Evolutionary conservation across 2,329 filamentous ascomycete species (phyloP).

Genomic region (Clathrospora elynae): DNA sequence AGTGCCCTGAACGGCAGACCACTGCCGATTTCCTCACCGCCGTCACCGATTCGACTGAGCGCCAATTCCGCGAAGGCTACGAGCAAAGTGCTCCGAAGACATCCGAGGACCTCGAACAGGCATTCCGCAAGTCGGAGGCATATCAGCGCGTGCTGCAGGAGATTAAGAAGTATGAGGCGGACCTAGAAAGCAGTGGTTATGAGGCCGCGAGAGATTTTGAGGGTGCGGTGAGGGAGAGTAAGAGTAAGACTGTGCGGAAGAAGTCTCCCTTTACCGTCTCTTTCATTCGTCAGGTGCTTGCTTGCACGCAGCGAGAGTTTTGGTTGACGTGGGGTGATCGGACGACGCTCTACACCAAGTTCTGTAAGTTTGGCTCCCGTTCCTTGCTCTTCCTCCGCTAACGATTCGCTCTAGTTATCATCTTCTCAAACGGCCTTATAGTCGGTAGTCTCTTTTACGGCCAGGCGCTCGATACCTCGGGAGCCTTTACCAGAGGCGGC

Average conservation of each 20-base stretch:
- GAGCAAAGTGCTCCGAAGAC: slow-evolving; percentile 72
- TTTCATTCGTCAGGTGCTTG: slow-evolving; percentile 71
- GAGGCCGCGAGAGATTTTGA: slow-evolving; percentile 69
- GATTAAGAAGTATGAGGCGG: slow-evolving; percentile 64
- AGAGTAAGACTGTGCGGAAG: slow-evolving; percentile 68
- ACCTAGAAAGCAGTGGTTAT: slow-evolving; percentile 62
- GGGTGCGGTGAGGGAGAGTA: slow-evolving; percentile 66
- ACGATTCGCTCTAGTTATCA: slow-evolving; percentile 70
- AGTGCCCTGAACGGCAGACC: slow-evolving; percentile 66
- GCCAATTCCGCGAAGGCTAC: slow-evolving; percentile 63
- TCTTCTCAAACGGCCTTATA: slow-evolving; percentile 74
- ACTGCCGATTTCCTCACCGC: slow-evolving; percentile 80
- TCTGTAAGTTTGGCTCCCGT: too few species aligned
- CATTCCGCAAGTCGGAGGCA: slow-evolving; percentile 67
- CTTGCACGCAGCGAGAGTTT: slow-evolving; percentile 73
- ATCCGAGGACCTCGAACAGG: slow-evolving; percentile 68
- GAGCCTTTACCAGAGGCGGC: slow-evolving; percentile 68
- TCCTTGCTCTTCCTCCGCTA: too few species aligned
- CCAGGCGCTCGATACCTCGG: slow-evolving; percentile 62
- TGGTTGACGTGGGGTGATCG: slow-evolving; percentile 79
- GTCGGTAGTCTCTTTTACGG: slow-evolving; percentile 81
- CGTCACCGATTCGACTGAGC: slow-evolving; percentile 73
- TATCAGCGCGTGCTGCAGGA: slow-evolving; percentile 67
- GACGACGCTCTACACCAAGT: slow-evolving; percentile 72
- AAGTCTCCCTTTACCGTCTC: slow-evolving; percentile 78